These are phyloP conservation scores for Aspergillus fijiensis DNA, from an alignment of 2,329 filamentous ascomycete genomes.

Conservation along the genomic window DNA sequence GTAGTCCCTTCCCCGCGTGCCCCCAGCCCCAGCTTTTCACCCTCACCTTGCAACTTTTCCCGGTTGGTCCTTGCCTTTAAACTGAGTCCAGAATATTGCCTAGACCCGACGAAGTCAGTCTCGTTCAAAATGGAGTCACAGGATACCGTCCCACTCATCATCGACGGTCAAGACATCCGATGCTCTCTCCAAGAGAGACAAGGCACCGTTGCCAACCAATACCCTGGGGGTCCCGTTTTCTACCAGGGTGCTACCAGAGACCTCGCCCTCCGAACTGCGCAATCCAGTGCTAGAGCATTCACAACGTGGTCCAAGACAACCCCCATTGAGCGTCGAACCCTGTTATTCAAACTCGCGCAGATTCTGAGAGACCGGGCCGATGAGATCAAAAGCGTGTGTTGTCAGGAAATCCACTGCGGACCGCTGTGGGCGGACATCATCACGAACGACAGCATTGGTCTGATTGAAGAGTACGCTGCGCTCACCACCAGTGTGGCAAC, in stretches of 20 bases:
- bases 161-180: neutral
- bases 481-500: slow-evolving; percentile 16
- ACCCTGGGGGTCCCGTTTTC: slow-evolving; percentile 31
- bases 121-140: neutral
- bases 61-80: too few relatives aligned
- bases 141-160: neutral
- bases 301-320: slow-evolving; percentile 2
- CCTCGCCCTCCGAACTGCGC: slow-evolving; percentile 5
- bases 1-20: neutral
- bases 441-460: neutral
- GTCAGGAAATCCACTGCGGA: slow-evolving; percentile 9
- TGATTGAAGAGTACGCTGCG: slow-evolving; percentile 5
- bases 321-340: neutral
- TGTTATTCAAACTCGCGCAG: slow-evolving; percentile 2
- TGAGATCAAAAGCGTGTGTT: slow-evolving; percentile 3
- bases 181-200: neutral
- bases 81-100: too few relatives aligned
- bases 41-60: too few relatives aligned
- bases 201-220: slow-evolving; percentile 19
- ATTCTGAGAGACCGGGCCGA: neutral
- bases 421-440: slow-evolving; percentile 7
- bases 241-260: slow-evolving; percentile 10
- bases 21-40: too few relatives aligned
- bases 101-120: too few relatives aligned
- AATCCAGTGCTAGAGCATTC: slow-evolving; percentile 3